Evolutionary conservation across 1,139 yeast species (phyloP).

Genomic region (Hemisphaericaspora lyxosophila): DNA sequence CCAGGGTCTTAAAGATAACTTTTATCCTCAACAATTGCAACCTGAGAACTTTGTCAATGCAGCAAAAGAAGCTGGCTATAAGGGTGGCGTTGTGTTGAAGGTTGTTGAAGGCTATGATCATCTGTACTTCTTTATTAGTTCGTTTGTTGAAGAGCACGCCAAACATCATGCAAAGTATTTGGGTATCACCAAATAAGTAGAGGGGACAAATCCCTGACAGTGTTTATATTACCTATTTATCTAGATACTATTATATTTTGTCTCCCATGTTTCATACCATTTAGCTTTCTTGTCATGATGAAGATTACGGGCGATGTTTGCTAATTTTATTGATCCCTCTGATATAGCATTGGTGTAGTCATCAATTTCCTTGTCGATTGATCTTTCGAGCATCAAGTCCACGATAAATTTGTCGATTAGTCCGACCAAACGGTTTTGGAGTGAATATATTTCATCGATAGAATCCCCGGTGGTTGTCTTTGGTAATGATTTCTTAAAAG

Average conservation of each 20-base stretch:
- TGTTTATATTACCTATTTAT: constrained; percentile 13
- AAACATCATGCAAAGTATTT: constrained; percentile 81
- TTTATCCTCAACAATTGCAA: constrained; percentile 68
- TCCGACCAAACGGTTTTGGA: constrained; percentile 33
- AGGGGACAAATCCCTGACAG: background rate
- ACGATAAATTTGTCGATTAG: constrained; percentile 48
- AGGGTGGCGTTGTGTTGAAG: constrained; percentile 59
- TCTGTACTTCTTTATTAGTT: constrained; percentile 79
- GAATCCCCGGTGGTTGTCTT: constrained; percentile 30
- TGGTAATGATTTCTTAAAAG: constrained; percentile 58
- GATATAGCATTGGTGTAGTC: constrained; percentile 26
- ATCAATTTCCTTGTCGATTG: constrained; percentile 30
- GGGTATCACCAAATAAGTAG: constrained; percentile 39
- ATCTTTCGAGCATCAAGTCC: constrained; percentile 46
- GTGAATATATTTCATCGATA: constrained; percentile 35
- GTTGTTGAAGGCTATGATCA: constrained; percentile 88
- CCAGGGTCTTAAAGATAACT: constrained; percentile 76
- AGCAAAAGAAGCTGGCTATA: constrained; percentile 55
- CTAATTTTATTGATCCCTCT: constrained; percentile 29
- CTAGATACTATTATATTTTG: constrained; percentile 30
- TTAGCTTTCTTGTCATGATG: constrained; percentile 46
- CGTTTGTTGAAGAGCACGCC: constrained; percentile 83
- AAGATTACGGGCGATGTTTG: constrained; percentile 34
- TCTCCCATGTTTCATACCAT: constrained; percentile 54
- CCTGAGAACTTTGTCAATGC: constrained; percentile 76